Conservation (phyloP, 768 basidiomycete species). For the Boletus sensibilis region DNA sequence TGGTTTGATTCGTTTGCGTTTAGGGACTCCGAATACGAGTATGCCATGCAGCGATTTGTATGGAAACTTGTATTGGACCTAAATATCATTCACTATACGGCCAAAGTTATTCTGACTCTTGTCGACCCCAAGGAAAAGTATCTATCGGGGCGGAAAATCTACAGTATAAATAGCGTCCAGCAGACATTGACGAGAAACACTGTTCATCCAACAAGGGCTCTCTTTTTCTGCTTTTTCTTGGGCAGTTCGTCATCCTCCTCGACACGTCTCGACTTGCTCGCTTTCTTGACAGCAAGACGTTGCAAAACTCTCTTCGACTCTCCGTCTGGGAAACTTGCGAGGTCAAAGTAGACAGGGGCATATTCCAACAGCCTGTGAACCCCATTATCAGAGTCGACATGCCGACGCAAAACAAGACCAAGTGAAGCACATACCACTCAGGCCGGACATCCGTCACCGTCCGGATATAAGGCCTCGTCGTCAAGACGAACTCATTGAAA, state of each 20-base stretch:
- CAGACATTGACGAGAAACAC: neutral
- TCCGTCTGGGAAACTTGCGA: conserved; percentile 59
- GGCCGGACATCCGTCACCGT: conserved; percentile 84
- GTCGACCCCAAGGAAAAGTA: no score
- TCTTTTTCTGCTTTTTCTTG: conserved; percentile 22
- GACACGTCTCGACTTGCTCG: conserved; percentile 37
- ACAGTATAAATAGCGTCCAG: no score
- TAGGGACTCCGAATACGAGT: no score
- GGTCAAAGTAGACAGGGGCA: conserved; percentile 68
- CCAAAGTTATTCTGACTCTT: no score
- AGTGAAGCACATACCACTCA: conserved; percentile 65
- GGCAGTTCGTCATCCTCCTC: conserved; percentile 5
- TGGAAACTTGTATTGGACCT: no score
- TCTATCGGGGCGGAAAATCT: no score
- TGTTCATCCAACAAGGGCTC: neutral
- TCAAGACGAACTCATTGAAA: conserved; percentile 94
- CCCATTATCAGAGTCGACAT: neutral
- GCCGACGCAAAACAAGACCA: neutral
- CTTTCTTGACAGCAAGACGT: conserved; percentile 52
- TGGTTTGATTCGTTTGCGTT: no score
- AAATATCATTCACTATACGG: no score
- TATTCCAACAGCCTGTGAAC: conserved; percentile 58
- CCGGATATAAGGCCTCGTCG: conserved; percentile 84
- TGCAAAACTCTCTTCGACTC: conserved; percentile 68
- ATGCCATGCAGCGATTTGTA: no score